Conservation (phyloP, 164 flowering plant genomes). For the Liquidambar formosana region DNA sequence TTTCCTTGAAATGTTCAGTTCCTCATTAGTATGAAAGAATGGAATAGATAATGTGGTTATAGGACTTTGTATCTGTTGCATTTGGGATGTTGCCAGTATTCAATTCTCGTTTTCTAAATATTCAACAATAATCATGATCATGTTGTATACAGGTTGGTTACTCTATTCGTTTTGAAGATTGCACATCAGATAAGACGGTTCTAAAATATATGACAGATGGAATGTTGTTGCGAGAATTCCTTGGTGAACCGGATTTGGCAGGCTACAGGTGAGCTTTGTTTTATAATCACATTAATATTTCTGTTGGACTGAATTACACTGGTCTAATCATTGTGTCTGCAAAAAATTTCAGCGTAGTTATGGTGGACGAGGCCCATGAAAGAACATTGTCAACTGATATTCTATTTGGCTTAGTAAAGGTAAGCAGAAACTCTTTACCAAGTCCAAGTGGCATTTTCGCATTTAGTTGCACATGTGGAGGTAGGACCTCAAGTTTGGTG, state of each 20-base stretch:
- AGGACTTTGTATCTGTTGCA: neutral
- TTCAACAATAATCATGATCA: neutral
- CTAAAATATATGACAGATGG: conserved; percentile 99
- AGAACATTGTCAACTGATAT: conserved; percentile 95
- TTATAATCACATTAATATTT: neutral
- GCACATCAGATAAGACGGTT: conserved; percentile 92
- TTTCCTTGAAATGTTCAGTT: neutral
- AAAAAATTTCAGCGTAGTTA: conserved; percentile 65
- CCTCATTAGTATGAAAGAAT: neutral
- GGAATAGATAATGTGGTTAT: neutral
- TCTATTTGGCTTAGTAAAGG: conserved; percentile 93
- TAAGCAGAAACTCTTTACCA: conserved; percentile 21
- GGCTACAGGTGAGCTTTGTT: conserved; percentile 67
- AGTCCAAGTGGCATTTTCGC: neutral
- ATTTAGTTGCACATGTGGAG: neutral
- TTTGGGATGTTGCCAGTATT: neutral
- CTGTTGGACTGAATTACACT: neutral
- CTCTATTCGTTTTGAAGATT: conserved; percentile 97
- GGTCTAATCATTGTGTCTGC: conserved; percentile 6
- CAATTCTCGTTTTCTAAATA: neutral
- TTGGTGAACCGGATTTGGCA: conserved; percentile 93
- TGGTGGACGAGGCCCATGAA: conserved; percentile 99
- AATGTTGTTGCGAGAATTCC: conserved; percentile 90
- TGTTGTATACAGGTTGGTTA: conserved; percentile 76
- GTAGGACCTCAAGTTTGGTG: neutral